phyloP scores from a whole-genome alignment of 352 stramenopile genomes.

The Globisporangium acanthophoron region DNA sequence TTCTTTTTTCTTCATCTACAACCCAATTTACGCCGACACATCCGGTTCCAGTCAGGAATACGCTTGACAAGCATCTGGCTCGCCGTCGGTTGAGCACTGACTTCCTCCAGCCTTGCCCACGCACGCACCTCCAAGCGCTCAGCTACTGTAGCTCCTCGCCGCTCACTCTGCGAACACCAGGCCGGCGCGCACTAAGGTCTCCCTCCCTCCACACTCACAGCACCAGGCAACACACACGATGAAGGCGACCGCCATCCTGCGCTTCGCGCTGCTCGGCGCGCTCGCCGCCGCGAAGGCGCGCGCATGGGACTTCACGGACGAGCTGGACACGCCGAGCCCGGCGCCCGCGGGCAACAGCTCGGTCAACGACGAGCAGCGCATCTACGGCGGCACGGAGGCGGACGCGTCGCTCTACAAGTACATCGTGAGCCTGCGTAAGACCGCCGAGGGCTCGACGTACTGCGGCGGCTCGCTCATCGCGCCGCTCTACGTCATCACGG shows the following conservation, averaged over 20 bases:
- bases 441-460: constrained; percentile 33
- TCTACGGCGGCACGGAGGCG: constrained; percentile 53
- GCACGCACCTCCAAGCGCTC: not conserved
- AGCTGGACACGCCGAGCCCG: constrained; percentile 5
- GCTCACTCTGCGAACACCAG: not conserved
- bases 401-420: constrained; percentile 45
- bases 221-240: not conserved
- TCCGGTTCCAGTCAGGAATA: not conserved
- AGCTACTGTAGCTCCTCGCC: not conserved
- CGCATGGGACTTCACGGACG: constrained; percentile 22
- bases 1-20: no score
- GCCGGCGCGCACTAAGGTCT: not conserved
- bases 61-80: not conserved
- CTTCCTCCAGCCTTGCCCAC: not conserved
- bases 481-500: constrained; percentile 60
- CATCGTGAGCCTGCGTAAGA: constrained; percentile 51
- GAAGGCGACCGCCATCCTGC: constrained; percentile 11
- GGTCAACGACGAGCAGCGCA: constrained; percentile 39
- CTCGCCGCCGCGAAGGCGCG: constrained; percentile 2
- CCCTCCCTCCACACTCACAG: not conserved
- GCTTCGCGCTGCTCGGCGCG: constrained; percentile 3
- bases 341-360: constrained; percentile 14
- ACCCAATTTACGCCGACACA: not conserved
- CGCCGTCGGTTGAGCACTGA: not conserved
- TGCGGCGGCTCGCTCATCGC: constrained; percentile 65